These are phyloP conservation scores for Beauveria australis DNA, from an alignment of 2,329 filamentous ascomycete genomes.

Conservation along the genomic window DNA sequence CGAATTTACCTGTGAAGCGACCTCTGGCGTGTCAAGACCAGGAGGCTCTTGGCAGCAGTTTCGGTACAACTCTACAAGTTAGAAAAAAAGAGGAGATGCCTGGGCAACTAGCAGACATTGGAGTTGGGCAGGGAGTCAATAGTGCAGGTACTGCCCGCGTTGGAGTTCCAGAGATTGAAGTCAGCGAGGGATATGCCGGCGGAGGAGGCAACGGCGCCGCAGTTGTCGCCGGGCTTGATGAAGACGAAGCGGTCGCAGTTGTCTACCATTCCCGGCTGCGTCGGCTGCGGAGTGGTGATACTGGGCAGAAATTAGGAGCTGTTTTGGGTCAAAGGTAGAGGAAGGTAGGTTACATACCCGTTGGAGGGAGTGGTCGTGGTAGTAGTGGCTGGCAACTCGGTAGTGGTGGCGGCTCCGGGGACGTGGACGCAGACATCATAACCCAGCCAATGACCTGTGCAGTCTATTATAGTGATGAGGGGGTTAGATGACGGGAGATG, in stretches of 20 bases:
- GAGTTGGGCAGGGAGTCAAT: background rate
- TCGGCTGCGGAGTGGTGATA: background rate
- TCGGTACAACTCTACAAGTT: no score
- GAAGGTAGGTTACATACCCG: background rate
- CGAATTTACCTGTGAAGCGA: background rate
- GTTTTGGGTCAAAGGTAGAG: background rate
- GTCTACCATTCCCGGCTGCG: slow-evolving; percentile 23
- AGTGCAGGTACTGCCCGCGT: background rate
- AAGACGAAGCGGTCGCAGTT: slow-evolving; percentile 54
- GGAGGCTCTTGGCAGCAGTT: no score
- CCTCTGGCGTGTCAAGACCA: no score
- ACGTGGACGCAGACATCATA: background rate
- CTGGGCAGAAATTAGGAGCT: background rate
- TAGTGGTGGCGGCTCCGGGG: background rate
- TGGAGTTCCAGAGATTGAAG: slow-evolving; percentile 10
- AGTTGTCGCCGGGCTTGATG: background rate
- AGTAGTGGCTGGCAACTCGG: background rate
- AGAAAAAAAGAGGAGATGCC: no score
- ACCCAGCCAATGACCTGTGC: background rate
- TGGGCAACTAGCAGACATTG: background rate
- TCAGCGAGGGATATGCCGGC: background rate
- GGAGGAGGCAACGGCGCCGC: background rate
- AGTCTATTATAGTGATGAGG: background rate
- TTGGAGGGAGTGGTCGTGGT: background rate
- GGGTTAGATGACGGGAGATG: background rate